phyloP scores from a whole-genome alignment of 106 monocot genomes.

The Apostasia ramifera region DNA sequence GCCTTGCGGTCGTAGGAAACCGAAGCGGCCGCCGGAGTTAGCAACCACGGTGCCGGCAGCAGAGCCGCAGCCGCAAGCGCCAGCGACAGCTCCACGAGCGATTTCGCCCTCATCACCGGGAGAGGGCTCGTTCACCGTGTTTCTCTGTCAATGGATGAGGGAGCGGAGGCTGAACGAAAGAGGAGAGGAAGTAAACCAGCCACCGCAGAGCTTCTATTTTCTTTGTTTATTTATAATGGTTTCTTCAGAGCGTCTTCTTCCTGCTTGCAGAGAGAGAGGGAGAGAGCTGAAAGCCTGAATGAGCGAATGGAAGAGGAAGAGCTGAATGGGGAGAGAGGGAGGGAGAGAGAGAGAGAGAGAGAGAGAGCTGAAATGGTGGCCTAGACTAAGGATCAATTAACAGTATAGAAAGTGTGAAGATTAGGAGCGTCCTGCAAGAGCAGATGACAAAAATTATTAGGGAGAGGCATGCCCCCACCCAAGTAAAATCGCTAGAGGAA shows the following conservation, averaged over 20 bases:
- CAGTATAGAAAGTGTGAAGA: background rate
- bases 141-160: background rate
- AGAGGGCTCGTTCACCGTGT: background rate
- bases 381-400: too few species aligned
- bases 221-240: background rate
- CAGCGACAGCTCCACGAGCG: background rate
- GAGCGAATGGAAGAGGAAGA: background rate
- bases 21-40: slow-evolving; percentile 2
- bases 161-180: background rate
- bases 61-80: background rate
- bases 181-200: too few species aligned
- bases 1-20: slow-evolving; percentile 17
- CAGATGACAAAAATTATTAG: too few species aligned
- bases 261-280: background rate
- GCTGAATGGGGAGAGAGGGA: background rate
- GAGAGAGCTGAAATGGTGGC: background rate
- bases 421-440: too few species aligned
- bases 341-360: background rate
- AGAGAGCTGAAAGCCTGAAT: background rate
- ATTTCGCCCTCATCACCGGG: background rate
- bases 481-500: too few species aligned
- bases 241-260: background rate
- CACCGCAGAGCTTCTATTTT: too few species aligned
- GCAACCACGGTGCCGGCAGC: background rate
- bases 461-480: too few species aligned